Base-by-base conservation (phyloP, 257 asterid species). In the Perilla frutescens region DNA sequence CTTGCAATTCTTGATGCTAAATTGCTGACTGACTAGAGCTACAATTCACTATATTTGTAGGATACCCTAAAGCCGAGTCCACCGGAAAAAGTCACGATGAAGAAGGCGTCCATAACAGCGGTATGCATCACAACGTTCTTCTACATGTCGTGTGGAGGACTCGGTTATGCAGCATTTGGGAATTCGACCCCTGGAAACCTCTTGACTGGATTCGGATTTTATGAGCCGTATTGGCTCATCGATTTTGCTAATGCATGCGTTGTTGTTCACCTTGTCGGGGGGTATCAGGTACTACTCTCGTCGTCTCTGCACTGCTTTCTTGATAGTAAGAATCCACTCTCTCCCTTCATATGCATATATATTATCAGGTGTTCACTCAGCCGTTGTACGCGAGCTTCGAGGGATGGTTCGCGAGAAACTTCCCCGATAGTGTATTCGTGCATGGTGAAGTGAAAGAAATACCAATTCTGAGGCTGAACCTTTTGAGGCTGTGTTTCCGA, bases 131-230 rank as follows among this genome's bases (percentile, higher is more conserved):
- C 86, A 66, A 84, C 96, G 32, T 83, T 84, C 82, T 91, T 91
- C 81, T 83, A 86, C 92, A 54, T 93, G n/a, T 83, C 87, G 77
- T 91, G 97, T 69, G 98, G 97, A 69, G 98, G 98, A 37, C 75
- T 93, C 20, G 98, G 98, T 13, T 93, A 93, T 75, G 98, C 92
- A 14, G 97, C 97, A 14, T 93, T 93, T 40, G 98, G 98, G 14
- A 79, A 88, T 61, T 84, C 87, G 3, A 89, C 96, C 6, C 98
- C 96, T 0, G 97, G 98, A 54, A 89, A 93, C 64, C 82, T 93
- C 77, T 79, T 93, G 85, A 88, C 97, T 8, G 98, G 95, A 39
- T 92, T 92, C n/a, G 92, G 96, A 14, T 87, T 85, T 64, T 89
- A 89, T 4, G 95, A 89, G 79, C 93, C 97, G 0, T 90, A 75